A percentile compares a stretch with the other conserved stretches of the same genome.
Conservation (phyloP, 78 protist species). For the Speleostelium caveatum region DNA sequence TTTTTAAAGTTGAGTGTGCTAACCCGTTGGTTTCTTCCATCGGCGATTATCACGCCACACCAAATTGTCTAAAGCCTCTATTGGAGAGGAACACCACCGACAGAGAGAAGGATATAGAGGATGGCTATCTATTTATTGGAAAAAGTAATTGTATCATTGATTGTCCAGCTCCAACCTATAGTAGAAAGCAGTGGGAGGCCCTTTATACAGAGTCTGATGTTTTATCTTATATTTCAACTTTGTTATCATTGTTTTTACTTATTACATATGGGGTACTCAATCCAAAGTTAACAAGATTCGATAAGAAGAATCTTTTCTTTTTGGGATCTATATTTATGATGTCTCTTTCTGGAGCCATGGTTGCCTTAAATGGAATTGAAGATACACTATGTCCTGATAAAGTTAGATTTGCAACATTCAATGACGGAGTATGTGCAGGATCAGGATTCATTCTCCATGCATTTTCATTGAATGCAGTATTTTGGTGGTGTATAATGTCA, state of each 20-base stretch:
- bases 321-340: not conserved
- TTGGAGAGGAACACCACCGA: not conserved
- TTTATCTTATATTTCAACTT: constrained; percentile 1
- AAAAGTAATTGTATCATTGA: not conserved
- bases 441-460: not conserved
- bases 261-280: constrained; percentile 24
- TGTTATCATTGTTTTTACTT: constrained; percentile 11
- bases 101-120: not conserved
- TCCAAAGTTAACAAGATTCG: constrained; percentile 14
- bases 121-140: not conserved
- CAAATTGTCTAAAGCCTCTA: not conserved
- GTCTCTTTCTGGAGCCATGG: constrained; percentile 32
- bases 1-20: not conserved
- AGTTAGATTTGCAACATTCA: constrained; percentile 7
- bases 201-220: constrained; percentile 5
- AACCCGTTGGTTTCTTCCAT: not conserved
- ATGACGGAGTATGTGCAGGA: constrained; percentile 15
- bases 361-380: constrained; percentile 17
- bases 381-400: constrained; percentile 35
- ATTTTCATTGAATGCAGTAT: not conserved
- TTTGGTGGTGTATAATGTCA: constrained; percentile 38
- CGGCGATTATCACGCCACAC: not conserved
- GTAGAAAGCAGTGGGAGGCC: not conserved
- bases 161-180: constrained; percentile 17
- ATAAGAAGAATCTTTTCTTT: not conserved